A percentile compares a stretch with the other conserved stretches of the same genome.
These are phyloP conservation scores for Punctularia strigosozonata DNA, from an alignment of 768 basidiomycete genomes.

Conservation along the genomic window DNA sequence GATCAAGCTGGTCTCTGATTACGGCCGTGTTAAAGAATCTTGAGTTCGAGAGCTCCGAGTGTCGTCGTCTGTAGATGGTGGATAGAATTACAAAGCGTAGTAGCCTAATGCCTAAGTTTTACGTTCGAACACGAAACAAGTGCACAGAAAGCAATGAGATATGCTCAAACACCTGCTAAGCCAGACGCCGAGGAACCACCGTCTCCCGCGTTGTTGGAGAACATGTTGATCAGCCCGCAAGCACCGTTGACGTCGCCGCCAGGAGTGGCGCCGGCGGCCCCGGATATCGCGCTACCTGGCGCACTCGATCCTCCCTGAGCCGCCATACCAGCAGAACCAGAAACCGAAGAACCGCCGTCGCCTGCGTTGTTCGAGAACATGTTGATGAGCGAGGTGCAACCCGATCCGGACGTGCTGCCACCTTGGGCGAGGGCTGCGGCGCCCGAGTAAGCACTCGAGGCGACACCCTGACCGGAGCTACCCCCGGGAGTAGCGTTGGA, in stretches of 20 bases:
- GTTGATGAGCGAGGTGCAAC: too few relatives aligned
- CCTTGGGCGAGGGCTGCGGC: not conserved
- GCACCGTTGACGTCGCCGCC: conserved; percentile 6
- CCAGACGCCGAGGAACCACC: not conserved
- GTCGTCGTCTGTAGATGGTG: too few relatives aligned
- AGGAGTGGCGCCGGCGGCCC: conserved; percentile 8
- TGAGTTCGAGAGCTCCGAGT: too few relatives aligned
- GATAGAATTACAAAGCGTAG: too few relatives aligned
- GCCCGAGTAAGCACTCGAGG: not conserved
- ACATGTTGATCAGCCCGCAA: conserved; percentile 3
- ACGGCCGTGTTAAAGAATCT: too few relatives aligned
- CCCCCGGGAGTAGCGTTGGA: too few relatives aligned
- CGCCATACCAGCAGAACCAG: not conserved
- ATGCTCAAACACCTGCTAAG: conserved; percentile 1
- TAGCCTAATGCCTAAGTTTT: too few relatives aligned
- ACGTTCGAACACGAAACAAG: too few relatives aligned
- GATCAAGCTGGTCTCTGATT: too few relatives aligned
- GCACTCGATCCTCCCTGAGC: conserved; percentile 1
- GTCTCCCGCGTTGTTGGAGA: conserved; percentile 3
- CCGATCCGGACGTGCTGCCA: too few relatives aligned
- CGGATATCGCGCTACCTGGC: conserved; percentile 5
- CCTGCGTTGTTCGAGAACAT: conserved; percentile 8
- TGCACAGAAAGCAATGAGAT: conserved; percentile 5
- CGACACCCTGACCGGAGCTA: too few relatives aligned
- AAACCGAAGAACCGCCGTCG: conserved; percentile 10